Base-by-base conservation (phyloP, 2,329 filamentous ascomycete species). In the Xylaria sp. region DNA sequence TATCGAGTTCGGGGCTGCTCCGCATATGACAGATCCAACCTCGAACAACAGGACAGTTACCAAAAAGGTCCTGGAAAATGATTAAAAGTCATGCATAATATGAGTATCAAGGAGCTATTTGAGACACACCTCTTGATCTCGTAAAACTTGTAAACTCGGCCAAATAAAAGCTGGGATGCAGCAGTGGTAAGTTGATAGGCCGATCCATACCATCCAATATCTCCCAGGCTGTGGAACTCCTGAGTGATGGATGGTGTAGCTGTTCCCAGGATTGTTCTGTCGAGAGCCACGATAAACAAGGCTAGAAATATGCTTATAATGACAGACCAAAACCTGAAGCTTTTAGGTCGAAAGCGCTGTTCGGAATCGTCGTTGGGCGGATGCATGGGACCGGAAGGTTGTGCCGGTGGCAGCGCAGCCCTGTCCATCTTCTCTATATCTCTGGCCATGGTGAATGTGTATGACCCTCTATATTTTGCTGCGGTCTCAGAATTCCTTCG, bases 161-260 rank as follows among this genome's bases (percentile, higher is more conserved):
- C 86, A 73, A 85, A 88, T 9, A 87, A 74, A 3, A 87, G 80
- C 72, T 87, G 84, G 21, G 82, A 84, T n/a, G 85, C 85, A 6
- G 86, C 84, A 2, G 86, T 86, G 13, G 87, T 88, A 70, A 90
- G 80, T 82, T 90, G 86, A 75, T 89, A 89, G 1, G 87, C 84
- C 44, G 86, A 87, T 5, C 86, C 87, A 76, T 90, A 90, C 88
- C 88, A 91, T 60, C 87, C 87, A 65, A 90, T 87, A 69, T 91
- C 88, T 1, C 84, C 84, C 1, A 90, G 78, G 60, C 86, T 86
- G 55, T 86, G 79, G 75, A 88, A 88, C 23, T 87, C 84, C 72
- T 87, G 82, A n/a, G 85, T 86, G 74, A 88, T 88, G 40, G 80
- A 78, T 1, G 86, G 86, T 27, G 87, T 83, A 12, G 86, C 87